phyloP scores from a whole-genome alignment of 2,329 filamentous ascomycete genomes.

The Monosporascus sp. region DNA sequence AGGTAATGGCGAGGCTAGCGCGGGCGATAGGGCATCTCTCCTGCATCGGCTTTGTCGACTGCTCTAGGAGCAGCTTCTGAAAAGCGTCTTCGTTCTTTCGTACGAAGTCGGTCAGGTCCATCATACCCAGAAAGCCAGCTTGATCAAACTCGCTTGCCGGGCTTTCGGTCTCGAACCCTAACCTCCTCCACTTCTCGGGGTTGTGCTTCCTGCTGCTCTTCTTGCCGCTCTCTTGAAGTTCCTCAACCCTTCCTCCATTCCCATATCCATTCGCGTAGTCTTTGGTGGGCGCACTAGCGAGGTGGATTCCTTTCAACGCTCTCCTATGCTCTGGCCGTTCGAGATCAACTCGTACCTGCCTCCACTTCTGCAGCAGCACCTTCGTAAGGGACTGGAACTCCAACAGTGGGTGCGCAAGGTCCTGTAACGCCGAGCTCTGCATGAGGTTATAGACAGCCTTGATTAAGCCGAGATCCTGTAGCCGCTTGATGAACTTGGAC shows the following conservation, averaged over 20 bases:
- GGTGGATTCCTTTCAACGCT: slow-evolving; percentile 78
- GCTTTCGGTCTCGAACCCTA: slow-evolving; percentile 88
- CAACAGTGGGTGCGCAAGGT: slow-evolving; percentile 80
- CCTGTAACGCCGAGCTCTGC: slow-evolving; percentile 88
- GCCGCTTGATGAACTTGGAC: slow-evolving; percentile 88
- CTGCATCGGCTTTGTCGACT: slow-evolving; percentile 64
- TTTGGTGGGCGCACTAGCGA: slow-evolving; percentile 65
- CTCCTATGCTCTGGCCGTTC: slow-evolving; percentile 84
- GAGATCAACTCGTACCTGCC: slow-evolving; percentile 75
- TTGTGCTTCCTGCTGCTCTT: slow-evolving; percentile 69
- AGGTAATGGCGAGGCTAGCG: slow-evolving; percentile 79
- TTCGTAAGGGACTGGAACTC: slow-evolving; percentile 94
- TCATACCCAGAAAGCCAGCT: slow-evolving; percentile 88
- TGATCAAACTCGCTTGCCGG: slow-evolving; percentile 80
- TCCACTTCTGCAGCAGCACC: slow-evolving; percentile 81
- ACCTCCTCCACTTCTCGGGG: slow-evolving; percentile 84
- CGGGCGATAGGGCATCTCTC: slow-evolving; percentile 83
- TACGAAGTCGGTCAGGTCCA: slow-evolving; percentile 94
- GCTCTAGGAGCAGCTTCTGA: slow-evolving; percentile 86
- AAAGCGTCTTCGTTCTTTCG: slow-evolving; percentile 88
- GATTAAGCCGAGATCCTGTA: slow-evolving; percentile 91
- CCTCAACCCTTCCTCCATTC: slow-evolving; percentile 28
- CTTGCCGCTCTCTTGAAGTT: slow-evolving; percentile 36
- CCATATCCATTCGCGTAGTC: slow-evolving; percentile 18
- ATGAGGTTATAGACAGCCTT: slow-evolving; percentile 88